Evolutionary conservation across 129 eudicot species (phyloP).

Genomic region (Saussurea involucrata): DNA sequence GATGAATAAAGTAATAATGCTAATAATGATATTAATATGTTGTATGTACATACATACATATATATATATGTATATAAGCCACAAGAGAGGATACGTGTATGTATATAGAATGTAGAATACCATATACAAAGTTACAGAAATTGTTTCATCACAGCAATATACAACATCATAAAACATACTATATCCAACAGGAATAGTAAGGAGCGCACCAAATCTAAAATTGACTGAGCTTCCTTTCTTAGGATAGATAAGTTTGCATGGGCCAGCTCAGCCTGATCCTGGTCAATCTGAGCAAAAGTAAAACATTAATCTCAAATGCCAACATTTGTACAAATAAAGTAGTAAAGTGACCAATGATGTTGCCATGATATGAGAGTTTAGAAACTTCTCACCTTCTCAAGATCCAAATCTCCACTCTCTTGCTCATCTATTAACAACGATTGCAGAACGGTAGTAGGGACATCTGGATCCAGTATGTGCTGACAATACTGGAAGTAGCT

Average conservation of each 20-base stretch:
- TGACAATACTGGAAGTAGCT: conserved; percentile 95
- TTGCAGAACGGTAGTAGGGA: conserved; percentile 73
- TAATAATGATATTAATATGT: neutral
- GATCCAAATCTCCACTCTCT: conserved; percentile 70
- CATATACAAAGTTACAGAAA: neutral
- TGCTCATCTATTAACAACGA: conserved; percentile 64
- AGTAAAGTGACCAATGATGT: neutral
- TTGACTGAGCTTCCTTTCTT: conserved; percentile 80
- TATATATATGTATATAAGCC: neutral
- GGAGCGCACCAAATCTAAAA: conserved; percentile 71
- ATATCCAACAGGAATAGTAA: conserved; percentile 4
- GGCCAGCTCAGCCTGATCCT: conserved; percentile 87
- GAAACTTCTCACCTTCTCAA: conserved; percentile 62
- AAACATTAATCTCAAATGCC: neutral
- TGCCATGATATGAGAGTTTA: neutral
- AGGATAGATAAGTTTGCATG: conserved; percentile 69
- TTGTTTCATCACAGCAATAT: neutral
- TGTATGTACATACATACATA: too few relatives aligned
- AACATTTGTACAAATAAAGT: neutral
- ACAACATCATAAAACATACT: neutral
- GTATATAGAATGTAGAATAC: neutral
- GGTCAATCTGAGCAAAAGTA: conserved; percentile 56
- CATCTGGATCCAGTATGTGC: conserved; percentile 91
- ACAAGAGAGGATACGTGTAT: neutral
- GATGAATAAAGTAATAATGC: neutral